phyloP scores from a whole-genome alignment of 495 filamentous ascomycete genomes.

The Clavariopsis aquatica region DNA sequence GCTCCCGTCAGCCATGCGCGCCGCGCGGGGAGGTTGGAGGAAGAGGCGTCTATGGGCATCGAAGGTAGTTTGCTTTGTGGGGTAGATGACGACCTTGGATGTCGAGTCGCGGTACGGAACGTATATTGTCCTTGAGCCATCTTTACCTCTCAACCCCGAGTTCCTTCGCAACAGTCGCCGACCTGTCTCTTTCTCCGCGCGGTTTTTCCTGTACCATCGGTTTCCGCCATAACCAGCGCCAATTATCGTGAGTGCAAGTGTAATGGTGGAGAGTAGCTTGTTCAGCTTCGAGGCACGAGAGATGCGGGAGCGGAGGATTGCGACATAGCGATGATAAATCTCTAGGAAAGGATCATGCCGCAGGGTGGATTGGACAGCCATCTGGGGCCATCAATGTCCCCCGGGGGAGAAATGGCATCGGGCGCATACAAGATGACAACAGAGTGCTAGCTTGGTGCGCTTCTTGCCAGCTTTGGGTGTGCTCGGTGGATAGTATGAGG shows the following conservation, averaged over 20 bases:
- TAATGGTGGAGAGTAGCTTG: constrained; percentile 71
- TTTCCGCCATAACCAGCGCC: constrained; percentile 72
- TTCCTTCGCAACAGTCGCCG: constrained; percentile 81
- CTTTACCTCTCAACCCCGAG: constrained; percentile 87
- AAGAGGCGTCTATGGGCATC: constrained; percentile 94
- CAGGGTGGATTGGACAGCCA: constrained; percentile 88
- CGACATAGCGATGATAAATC: constrained; percentile 66
- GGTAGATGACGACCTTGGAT: constrained; percentile 85
- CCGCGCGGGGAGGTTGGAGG: constrained; percentile 80
- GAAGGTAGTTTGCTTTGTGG: constrained; percentile 92
- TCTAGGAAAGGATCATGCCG: constrained; percentile 68
- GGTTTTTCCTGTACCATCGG: constrained; percentile 67
- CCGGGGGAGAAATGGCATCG: constrained; percentile 4
- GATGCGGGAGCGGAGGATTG: constrained; percentile 61
- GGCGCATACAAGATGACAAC: not conserved
- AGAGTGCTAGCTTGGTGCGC: not conserved
- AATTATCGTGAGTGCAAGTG: constrained; percentile 74
- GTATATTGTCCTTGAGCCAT: constrained; percentile 90
- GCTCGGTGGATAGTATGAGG: not conserved
- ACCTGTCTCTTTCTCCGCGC: constrained; percentile 76
- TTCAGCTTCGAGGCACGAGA: constrained; percentile 64
- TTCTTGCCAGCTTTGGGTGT: not conserved
- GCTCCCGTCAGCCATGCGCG: constrained; percentile 69
- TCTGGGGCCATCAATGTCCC: constrained; percentile 44
- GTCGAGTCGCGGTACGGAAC: constrained; percentile 85